phyloP scores from a whole-genome alignment of 2,329 filamentous ascomycete species.

The Nemania serpens region DNA sequence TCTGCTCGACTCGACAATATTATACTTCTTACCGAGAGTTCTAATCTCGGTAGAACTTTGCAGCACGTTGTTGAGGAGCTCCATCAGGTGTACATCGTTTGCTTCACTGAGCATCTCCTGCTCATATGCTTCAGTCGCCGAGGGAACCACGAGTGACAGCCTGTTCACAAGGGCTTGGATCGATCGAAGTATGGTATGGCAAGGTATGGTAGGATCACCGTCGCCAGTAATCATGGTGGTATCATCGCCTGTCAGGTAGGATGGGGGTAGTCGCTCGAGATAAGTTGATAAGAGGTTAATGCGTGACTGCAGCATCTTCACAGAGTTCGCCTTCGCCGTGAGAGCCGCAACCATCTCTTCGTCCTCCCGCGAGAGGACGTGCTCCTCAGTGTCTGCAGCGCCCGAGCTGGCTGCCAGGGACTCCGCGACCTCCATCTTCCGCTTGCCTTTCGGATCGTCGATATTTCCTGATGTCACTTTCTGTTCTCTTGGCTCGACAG shows the following conservation, averaged over 20 bases:
- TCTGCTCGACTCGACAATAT: conserved; percentile 56
- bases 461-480: conserved; percentile 48
- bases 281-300: conserved; percentile 77
- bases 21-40: conserved; percentile 76
- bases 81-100: conserved; percentile 82
- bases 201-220: conserved; percentile 49
- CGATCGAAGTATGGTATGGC: conserved; percentile 80
- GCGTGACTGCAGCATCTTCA: conserved; percentile 86
- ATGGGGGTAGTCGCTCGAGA: conserved; percentile 71
- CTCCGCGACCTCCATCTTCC: conserved; percentile 45
- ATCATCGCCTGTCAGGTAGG: conserved; percentile 58
- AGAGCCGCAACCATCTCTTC: conserved; percentile 68
- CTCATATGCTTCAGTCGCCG: conserved; percentile 67
- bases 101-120: conserved; percentile 75
- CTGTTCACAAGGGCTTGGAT: conserved; percentile 86
- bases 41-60: conserved; percentile 72
- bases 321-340: conserved; percentile 86
- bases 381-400: conserved; percentile 44
- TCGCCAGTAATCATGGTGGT: conserved; percentile 41
- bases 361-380: conserved; percentile 60
- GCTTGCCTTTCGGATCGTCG: conserved; percentile 59
- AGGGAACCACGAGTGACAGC: conserved; percentile 78
- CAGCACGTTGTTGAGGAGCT: conserved; percentile 75
- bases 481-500: conserved; percentile 47
- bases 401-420: conserved; percentile 36